These are phyloP conservation scores for Hawksworthiomyces lignivorus DNA, from an alignment of 2,329 filamentous ascomycete genomes.

Conservation along the genomic window DNA sequence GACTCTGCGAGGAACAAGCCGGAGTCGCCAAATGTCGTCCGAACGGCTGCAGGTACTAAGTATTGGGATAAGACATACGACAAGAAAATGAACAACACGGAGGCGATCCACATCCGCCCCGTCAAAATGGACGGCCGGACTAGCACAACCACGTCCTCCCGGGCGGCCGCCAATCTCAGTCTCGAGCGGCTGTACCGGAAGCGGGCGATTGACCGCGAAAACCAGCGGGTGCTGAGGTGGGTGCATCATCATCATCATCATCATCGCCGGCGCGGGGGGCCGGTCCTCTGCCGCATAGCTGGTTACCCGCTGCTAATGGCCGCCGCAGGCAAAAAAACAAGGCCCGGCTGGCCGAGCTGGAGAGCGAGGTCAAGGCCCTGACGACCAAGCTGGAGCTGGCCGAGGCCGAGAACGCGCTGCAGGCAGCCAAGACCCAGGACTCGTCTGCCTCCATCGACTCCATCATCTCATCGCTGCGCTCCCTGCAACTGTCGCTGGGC, in stretches of 20 bases:
- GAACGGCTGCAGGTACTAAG: constrained; percentile 4
- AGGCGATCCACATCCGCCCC: constrained; percentile 6
- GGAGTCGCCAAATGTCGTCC: constrained; percentile 8
- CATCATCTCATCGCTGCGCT: constrained; percentile 8
- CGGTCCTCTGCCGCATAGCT: too few relatives aligned
- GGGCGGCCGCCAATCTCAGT: constrained; percentile 11
- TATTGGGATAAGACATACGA: constrained; percentile 8
- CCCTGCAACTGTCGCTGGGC: constrained; percentile 7
- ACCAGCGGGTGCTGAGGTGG: constrained; percentile 10
- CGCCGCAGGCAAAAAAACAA: constrained; percentile 11
- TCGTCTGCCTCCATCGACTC: constrained; percentile 5
- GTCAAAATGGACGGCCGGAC: constrained; percentile 11
- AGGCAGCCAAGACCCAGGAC: constrained; percentile 5
- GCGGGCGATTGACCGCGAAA: constrained; percentile 13
- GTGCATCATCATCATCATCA: too few relatives aligned
- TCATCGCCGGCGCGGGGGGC: neutral
- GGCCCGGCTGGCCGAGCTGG: constrained; percentile 11
- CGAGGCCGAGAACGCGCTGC: constrained; percentile 7
- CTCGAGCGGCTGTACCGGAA: constrained; percentile 12
- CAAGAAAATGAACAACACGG: neutral
- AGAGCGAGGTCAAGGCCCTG: constrained; percentile 7
- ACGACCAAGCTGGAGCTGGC: constrained; percentile 6
- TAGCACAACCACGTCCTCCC: constrained; percentile 3
- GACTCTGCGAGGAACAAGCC: too few relatives aligned
- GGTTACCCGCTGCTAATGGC: neutral